Evolutionary conservation across 805 yeast genomes (phyloP).

Genomic region (Wickerhamomyces mucosus): DNA sequence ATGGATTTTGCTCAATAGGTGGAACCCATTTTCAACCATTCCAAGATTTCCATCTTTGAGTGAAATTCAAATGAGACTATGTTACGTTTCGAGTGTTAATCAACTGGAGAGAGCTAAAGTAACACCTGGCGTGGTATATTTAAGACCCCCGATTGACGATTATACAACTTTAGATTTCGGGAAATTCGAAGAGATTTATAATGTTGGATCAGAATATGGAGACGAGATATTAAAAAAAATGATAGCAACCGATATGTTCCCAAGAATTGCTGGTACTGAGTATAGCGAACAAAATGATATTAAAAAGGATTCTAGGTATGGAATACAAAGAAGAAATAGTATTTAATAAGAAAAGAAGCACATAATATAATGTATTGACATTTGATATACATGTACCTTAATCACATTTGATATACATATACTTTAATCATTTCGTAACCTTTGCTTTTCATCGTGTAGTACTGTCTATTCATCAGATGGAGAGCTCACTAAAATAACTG

Average conservation of each 20-base stretch:
- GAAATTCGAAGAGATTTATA: constrained; percentile 81
- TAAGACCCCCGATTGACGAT: constrained; percentile 89
- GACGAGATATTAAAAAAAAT: constrained; percentile 43
- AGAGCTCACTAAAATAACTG: constrained; percentile 75
- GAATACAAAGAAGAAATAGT: constrained; percentile 52
- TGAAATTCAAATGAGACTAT: constrained; percentile 86
- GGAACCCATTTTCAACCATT: constrained; percentile 82
- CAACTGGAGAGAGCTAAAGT: constrained; percentile 82
- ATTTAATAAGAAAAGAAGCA: constrained; percentile 28
- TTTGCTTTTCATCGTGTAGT: constrained; percentile 2
- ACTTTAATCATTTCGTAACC: constrained; percentile 2
- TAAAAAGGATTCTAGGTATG: background rate
- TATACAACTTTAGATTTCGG: constrained; percentile 90
- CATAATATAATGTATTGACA: too few relatives aligned
- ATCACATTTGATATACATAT: background rate
- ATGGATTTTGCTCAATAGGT: constrained; percentile 80
- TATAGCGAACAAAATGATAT: constrained; percentile 22
- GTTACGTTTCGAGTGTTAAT: constrained; percentile 91
- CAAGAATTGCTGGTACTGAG: constrained; percentile 48
- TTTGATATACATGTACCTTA: background rate
- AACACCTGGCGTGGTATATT: constrained; percentile 76
- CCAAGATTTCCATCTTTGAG: constrained; percentile 92
- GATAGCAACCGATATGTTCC: constrained; percentile 44
- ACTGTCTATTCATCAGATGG: constrained; percentile 20
- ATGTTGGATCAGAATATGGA: constrained; percentile 74